Evolutionary conservation across 441 rosid genomes (phyloP).

Genomic region (Euphorbia celastroides): DNA sequence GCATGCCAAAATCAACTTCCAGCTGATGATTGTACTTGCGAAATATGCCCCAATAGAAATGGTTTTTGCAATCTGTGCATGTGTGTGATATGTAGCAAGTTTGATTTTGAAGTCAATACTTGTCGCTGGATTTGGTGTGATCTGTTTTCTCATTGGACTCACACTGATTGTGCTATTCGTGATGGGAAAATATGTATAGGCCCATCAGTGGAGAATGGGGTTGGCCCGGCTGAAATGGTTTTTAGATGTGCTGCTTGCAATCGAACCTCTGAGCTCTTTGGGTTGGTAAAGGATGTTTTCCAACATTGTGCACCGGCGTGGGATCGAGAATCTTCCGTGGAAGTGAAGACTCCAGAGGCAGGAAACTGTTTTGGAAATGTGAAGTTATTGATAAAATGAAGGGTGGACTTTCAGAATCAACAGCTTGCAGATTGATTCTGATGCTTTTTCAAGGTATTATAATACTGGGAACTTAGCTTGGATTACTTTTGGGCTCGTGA

Average conservation of each 20-base stretch:
- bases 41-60: conserved; percentile 64
- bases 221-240: conserved; percentile 76
- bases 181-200: conserved; percentile 84
- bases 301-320: conserved; percentile 92
- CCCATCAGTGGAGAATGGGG: conserved; percentile 59
- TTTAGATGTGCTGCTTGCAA: conserved; percentile 86
- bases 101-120: conserved; percentile 92
- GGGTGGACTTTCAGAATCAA: conserved; percentile 61
- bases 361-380: conserved; percentile 85
- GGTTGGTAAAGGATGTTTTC: conserved; percentile 98
- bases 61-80: conserved; percentile 98
- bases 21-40: conserved; percentile 88
- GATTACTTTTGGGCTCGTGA: not conserved
- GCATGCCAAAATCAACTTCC: conserved; percentile 88
- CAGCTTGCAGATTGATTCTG: conserved; percentile 69
- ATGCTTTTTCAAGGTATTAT: conserved; percentile 78
- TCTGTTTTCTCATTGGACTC: conserved; percentile 96
- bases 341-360: conserved; percentile 87
- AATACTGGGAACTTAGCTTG: not conserved
- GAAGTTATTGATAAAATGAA: conserved; percentile 79
- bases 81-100: conserved; percentile 97
- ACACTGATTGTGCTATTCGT: conserved; percentile 92
- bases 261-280: conserved; percentile 84
- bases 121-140: conserved; percentile 99
- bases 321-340: conserved; percentile 88